A percentile compares a stretch with the other conserved stretches of the same genome.
Conservation (phyloP, 2,329 filamentous ascomycete genomes). For the Camptophora hylomeconis region DNA sequence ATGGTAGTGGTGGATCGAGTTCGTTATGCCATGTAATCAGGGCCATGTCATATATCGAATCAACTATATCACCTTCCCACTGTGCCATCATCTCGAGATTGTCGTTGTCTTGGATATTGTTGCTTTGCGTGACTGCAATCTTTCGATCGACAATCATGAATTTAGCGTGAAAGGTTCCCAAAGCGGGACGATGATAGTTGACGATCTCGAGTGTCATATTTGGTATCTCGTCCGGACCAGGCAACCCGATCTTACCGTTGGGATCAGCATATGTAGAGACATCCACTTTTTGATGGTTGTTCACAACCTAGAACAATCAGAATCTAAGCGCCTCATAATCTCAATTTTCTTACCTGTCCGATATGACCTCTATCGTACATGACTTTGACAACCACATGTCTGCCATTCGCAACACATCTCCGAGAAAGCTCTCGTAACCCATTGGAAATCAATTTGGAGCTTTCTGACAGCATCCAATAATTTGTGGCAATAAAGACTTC, state of each 20-base stretch:
- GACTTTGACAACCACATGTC: constrained; percentile 54
- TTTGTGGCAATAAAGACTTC: constrained; percentile 67
- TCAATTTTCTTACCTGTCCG: too few species aligned
- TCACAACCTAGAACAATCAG: constrained; percentile 21
- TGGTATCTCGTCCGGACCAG: constrained; percentile 51
- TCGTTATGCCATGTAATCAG: constrained; percentile 58
- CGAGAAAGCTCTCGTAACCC: constrained; percentile 56
- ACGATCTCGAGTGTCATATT: constrained; percentile 60
- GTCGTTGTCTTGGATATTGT: constrained; percentile 66
- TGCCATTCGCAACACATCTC: constrained; percentile 45
- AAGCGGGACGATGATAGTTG: constrained; percentile 55
- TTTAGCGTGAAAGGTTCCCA: constrained; percentile 68
- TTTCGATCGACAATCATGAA: constrained; percentile 64
- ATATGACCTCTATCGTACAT: constrained; percentile 60
- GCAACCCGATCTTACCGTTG: constrained; percentile 42
- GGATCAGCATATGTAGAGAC: constrained; percentile 45
- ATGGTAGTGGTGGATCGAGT: constrained; percentile 48
- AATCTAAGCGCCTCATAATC: constrained; percentile 4
- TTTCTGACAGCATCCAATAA: constrained; percentile 59
- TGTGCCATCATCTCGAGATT: constrained; percentile 74
- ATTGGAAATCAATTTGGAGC: constrained; percentile 54
- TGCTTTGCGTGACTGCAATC: constrained; percentile 60
- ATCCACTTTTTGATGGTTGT: constrained; percentile 51
- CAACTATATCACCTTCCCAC: constrained; percentile 62
- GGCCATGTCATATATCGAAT: constrained; percentile 61